Percentiles rank a stretch among this genome's conserved stretches.
phyloP scores from a whole-genome alignment of 2,329 filamentous ascomycete genomes.

The Coniosporium tulheliwenetii region DNA sequence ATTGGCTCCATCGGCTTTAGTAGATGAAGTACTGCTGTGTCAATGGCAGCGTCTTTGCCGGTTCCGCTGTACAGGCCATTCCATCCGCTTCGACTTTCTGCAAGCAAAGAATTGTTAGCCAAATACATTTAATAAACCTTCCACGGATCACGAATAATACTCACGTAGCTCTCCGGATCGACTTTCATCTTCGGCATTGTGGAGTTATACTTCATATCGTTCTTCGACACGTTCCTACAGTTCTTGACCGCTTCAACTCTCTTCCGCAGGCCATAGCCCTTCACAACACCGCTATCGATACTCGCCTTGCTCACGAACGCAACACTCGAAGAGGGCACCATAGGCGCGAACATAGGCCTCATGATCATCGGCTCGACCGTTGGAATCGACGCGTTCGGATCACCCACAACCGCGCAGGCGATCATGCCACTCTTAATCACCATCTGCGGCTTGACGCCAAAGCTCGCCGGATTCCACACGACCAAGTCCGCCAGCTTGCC shows the following conservation, averaged over 20 bases:
- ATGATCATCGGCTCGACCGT: constrained; percentile 74
- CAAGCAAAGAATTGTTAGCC: constrained; percentile 2
- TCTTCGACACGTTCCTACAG: constrained; percentile 63
- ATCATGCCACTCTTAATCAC: constrained; percentile 85
- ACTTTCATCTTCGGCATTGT: constrained; percentile 74
- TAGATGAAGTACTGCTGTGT: constrained; percentile 67
- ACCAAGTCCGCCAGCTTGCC: constrained; percentile 85
- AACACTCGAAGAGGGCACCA: constrained; percentile 57
- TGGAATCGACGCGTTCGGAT: constrained; percentile 49
- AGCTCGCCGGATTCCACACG: constrained; percentile 70
- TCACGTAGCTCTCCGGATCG: constrained; percentile 72
- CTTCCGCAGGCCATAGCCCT: constrained; percentile 62
- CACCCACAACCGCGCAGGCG: constrained; percentile 38
- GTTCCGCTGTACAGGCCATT: constrained; percentile 54
- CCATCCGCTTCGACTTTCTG: constrained; percentile 70
- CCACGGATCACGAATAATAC: constrained; percentile 10
- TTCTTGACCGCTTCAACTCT: constrained; percentile 64
- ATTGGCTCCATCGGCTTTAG: constrained; percentile 17
- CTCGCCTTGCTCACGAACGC: constrained; percentile 70
- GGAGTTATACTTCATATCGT: constrained; percentile 83
- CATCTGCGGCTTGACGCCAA: constrained; percentile 69
- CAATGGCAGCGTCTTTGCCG: constrained; percentile 54
- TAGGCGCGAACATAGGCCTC: constrained; percentile 70
- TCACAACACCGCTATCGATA: constrained; percentile 49
- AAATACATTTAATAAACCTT: constrained; percentile 4